These are phyloP conservation scores for Schizosaccharomyces cryophilus DNA, from an alignment of 805 yeast species.

Conservation along the genomic window DNA sequence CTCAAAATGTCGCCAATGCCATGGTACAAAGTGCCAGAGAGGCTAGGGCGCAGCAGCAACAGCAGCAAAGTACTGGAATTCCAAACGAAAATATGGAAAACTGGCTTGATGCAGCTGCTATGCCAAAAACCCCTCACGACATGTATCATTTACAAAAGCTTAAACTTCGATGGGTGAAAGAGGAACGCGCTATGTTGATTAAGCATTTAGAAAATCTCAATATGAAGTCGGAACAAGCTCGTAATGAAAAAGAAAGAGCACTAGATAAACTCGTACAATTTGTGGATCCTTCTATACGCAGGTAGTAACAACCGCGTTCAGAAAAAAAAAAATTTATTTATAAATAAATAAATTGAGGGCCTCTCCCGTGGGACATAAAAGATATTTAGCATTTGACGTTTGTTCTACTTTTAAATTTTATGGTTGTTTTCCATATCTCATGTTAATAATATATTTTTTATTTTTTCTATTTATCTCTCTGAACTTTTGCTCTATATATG, in stretches of 20 bases:
- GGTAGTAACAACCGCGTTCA: neutral
- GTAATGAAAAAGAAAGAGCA: constrained; percentile 16
- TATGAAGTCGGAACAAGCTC: constrained; percentile 8
- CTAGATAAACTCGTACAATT: constrained; percentile 9
- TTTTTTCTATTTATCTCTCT: too few relatives aligned
- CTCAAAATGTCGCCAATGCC: constrained; percentile 3
- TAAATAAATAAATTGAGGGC: too few relatives aligned
- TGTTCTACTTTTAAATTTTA: too few relatives aligned
- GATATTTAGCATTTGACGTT: too few relatives aligned
- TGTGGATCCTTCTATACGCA: neutral
- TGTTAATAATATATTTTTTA: too few relatives aligned
- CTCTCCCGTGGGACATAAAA: too few relatives aligned
- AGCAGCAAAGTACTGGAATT: neutral
- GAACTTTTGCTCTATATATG: too few relatives aligned
- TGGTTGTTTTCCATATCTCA: too few relatives aligned
- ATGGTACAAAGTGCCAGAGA: constrained; percentile 2
- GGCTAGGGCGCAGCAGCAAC: neutral
- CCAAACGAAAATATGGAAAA: constrained; percentile 1
- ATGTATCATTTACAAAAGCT: constrained; percentile 10
- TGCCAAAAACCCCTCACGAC: constrained; percentile 4
- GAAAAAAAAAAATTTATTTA: neutral
- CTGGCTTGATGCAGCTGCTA: constrained; percentile 7
- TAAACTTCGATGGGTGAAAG: constrained; percentile 14
- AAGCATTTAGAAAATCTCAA: constrained; percentile 9
- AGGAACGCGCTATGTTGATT: constrained; percentile 10